Percentiles rank a stretch among this genome's conserved stretches.
Evolutionary conservation across 371 early-diverging fungal genomes (phyloP).

Genomic region (Rhizopus stolonifer): DNA sequence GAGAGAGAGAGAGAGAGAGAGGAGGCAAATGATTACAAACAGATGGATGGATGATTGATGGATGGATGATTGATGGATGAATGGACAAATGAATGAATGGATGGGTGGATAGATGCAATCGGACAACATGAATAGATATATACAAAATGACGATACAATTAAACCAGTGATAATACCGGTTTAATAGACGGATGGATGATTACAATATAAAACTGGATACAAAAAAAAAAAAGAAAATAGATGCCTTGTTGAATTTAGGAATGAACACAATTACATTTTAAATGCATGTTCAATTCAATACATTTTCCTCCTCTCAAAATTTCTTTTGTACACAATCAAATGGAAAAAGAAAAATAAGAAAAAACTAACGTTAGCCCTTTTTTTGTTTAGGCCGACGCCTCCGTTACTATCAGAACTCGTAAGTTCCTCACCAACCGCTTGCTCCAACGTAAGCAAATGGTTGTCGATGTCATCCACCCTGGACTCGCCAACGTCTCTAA

Average conservation of each 20-base stretch:
- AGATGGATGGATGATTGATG: constrained; percentile 6
- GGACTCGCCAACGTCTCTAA: constrained; percentile 90
- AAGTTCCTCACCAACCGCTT: constrained; percentile 99
- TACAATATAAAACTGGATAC: background rate
- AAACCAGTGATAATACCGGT: too few relatives aligned
- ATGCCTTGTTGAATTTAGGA: background rate
- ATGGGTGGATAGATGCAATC: constrained; percentile 8
- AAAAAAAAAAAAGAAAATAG: background rate
- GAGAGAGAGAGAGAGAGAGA: constrained; percentile 2
- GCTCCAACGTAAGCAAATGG: constrained; percentile 98
- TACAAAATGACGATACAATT: too few relatives aligned
- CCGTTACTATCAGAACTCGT: constrained; percentile 94
- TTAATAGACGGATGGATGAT: constrained; percentile 5
- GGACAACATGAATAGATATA: too few relatives aligned
- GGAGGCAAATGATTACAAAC: background rate
- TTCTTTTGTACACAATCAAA: too few relatives aligned
- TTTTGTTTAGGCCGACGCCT: constrained; percentile 39
- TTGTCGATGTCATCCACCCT: constrained; percentile 96
- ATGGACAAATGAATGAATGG: constrained; percentile 8
- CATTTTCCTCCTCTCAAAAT: background rate
- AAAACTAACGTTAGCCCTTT: background rate
- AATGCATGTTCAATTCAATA: background rate
- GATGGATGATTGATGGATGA: constrained; percentile 5
- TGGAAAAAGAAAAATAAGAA: too few relatives aligned
- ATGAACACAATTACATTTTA: background rate